Evolutionary conservation across 495 filamentous ascomycete species (phyloP).

Genomic region (Aspergillus sclerotioniger): DNA sequence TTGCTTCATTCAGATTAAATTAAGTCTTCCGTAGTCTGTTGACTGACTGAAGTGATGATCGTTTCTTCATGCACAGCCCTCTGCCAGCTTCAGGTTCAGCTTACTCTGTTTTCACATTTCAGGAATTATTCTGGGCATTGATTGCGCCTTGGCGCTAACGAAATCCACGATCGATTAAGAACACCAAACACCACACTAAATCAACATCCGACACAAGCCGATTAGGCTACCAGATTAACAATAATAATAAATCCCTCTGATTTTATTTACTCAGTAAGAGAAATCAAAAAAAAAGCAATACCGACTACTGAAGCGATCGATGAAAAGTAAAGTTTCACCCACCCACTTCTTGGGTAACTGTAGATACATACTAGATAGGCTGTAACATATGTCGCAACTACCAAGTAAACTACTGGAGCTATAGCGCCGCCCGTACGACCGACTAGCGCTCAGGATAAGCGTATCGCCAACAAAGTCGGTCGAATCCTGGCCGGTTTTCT

Average conservation of each 20-base stretch:
- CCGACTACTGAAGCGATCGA: too few relatives aligned
- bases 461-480: constrained; percentile 42
- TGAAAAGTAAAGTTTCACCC: not conserved
- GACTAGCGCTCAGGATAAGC: constrained; percentile 30
- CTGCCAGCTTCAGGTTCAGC: not conserved
- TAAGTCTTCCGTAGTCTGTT: not conserved
- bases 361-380: not conserved
- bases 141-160: too few relatives aligned
- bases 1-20: not conserved
- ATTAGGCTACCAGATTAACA: too few relatives aligned
- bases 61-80: too few relatives aligned
- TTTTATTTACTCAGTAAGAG: too few relatives aligned
- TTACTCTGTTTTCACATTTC: not conserved
- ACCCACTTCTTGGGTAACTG: constrained; percentile 1
- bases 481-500: constrained; percentile 26
- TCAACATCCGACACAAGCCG: too few relatives aligned
- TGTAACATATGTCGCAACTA: not conserved
- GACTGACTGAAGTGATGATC: too few relatives aligned
- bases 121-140: too few relatives aligned
- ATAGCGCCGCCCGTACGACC: not conserved
- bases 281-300: too few relatives aligned
- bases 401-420: not conserved
- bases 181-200: too few relatives aligned
- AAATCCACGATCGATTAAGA: too few relatives aligned
- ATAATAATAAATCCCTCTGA: too few relatives aligned